phyloP scores from a whole-genome alignment of 129 eudicot species.

The Ambrosia artemisiifolia region DNA sequence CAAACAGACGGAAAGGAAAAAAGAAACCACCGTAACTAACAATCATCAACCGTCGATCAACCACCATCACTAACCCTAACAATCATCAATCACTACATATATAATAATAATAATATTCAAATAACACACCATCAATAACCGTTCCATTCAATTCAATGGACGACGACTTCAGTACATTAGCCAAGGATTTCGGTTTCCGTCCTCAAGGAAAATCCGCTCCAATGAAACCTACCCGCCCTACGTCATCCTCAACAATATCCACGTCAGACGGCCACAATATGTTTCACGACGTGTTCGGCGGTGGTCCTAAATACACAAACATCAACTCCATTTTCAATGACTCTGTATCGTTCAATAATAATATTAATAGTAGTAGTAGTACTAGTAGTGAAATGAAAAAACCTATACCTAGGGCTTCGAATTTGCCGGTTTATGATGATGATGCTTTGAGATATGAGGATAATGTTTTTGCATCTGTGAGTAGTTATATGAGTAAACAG shows the following conservation, averaged over 20 bases:
- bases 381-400: slow-evolving; percentile 21
- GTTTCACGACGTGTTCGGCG: slow-evolving; percentile 58
- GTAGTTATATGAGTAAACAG: slow-evolving; percentile 14
- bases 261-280: slow-evolving; percentile 27
- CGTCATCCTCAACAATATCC: slow-evolving; percentile 25
- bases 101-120: not conserved
- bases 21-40: slow-evolving; percentile 20
- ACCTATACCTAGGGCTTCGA: slow-evolving; percentile 26
- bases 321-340: slow-evolving; percentile 41
- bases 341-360: slow-evolving; percentile 14
- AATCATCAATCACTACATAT: not conserved
- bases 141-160: slow-evolving; percentile 50
- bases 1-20: slow-evolving; percentile 13
- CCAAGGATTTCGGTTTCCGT: slow-evolving; percentile 63
- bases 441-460: slow-evolving; percentile 19
- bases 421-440: slow-evolving; percentile 46
- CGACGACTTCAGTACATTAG: slow-evolving; percentile 65
- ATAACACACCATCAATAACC: slow-evolving; percentile 8
- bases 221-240: slow-evolving; percentile 46
- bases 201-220: slow-evolving; percentile 88
- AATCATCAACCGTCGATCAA: slow-evolving; percentile 24
- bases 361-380: no score
- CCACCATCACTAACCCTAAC: not conserved
- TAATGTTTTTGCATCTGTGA: slow-evolving; percentile 13
- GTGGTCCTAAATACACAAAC: slow-evolving; percentile 47